phyloP scores from a whole-genome alignment of 1,284 basidiomycete species.

The Neonothopanus nambi region DNA sequence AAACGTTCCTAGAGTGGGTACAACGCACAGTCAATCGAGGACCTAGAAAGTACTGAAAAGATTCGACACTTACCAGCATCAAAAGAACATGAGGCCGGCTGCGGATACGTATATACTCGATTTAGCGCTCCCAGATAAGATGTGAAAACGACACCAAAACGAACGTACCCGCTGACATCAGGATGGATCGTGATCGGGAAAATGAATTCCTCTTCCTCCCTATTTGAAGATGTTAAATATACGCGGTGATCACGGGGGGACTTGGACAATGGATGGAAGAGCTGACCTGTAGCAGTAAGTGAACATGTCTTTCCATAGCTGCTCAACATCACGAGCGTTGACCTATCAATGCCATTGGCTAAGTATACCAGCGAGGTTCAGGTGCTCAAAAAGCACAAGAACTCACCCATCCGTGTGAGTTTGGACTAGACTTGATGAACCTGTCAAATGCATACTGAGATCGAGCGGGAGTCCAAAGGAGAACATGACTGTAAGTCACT shows the following conservation, averaged over 20 bases:
- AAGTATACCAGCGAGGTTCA: background rate
- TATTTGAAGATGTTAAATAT: conserved; percentile 24
- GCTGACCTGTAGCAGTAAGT: conserved; percentile 62
- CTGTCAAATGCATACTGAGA: conserved; percentile 26
- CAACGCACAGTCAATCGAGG: background rate
- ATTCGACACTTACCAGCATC: conserved; percentile 55
- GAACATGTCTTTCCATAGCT: conserved; percentile 79
- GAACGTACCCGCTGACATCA: conserved; percentile 68
- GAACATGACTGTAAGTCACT: conserved; percentile 15
- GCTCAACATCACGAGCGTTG: conserved; percentile 67
- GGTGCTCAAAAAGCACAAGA: background rate
- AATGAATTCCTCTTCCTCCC: conserved; percentile 71
- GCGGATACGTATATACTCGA: conserved; percentile 25
- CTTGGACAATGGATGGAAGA: background rate
- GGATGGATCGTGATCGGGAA: conserved; percentile 81
- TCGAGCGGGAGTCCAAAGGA: background rate
- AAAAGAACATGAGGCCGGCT: conserved; percentile 66
- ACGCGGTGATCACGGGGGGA: background rate
- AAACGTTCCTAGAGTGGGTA: conserved; percentile 56
- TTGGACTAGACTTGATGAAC: conserved; percentile 66
- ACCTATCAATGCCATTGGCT: conserved; percentile 39
- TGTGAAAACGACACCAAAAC: conserved; percentile 35
- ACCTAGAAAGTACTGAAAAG: background rate
- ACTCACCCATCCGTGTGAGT: conserved; percentile 67
- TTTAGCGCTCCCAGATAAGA: conserved; percentile 42